phyloP scores from a whole-genome alignment of 176 grass and related monocot genomes.

The Themeda triandra region DNA sequence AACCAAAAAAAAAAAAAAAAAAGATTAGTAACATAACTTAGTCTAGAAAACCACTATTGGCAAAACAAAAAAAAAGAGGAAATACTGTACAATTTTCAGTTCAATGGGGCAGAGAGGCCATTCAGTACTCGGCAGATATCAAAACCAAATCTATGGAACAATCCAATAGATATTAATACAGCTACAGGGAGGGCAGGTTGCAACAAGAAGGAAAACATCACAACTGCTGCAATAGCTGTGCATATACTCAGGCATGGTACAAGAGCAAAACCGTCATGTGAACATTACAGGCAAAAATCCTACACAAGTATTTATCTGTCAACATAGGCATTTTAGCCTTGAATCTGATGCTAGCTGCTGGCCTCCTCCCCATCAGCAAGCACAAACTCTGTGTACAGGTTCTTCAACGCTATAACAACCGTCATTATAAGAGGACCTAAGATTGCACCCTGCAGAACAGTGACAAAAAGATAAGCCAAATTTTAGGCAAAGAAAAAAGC shows the following conservation, averaged over 20 bases:
- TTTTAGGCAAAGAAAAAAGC: not conserved
- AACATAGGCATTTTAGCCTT: constrained; percentile 14
- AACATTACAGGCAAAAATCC: constrained; percentile 9
- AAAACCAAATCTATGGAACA: constrained; percentile 38
- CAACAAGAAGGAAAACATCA: constrained; percentile 33
- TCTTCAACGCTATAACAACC: constrained; percentile 88
- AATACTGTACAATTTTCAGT: constrained; percentile 40
- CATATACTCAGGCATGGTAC: constrained; percentile 33
- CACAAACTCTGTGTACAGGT: constrained; percentile 93
- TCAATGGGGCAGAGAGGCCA: constrained; percentile 20
- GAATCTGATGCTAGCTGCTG: constrained; percentile 42
- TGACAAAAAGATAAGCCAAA: not conserved
- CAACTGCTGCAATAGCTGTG: constrained; percentile 40
- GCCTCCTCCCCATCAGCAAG: constrained; percentile 62
- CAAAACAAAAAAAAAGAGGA: too few species aligned
- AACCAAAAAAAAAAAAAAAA: too few species aligned
- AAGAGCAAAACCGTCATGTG: constrained; percentile 28
- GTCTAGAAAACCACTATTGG: too few species aligned
- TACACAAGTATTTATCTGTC: constrained; percentile 22
- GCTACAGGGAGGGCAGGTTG: constrained; percentile 8
- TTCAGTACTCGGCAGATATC: constrained; percentile 5
- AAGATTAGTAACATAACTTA: not conserved
- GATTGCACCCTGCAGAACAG: constrained; percentile 79
- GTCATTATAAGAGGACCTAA: constrained; percentile 95
- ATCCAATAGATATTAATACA: constrained; percentile 7